Conservation (phyloP, 148 eudicot species). For the Salicornia ramosissima region DNA sequence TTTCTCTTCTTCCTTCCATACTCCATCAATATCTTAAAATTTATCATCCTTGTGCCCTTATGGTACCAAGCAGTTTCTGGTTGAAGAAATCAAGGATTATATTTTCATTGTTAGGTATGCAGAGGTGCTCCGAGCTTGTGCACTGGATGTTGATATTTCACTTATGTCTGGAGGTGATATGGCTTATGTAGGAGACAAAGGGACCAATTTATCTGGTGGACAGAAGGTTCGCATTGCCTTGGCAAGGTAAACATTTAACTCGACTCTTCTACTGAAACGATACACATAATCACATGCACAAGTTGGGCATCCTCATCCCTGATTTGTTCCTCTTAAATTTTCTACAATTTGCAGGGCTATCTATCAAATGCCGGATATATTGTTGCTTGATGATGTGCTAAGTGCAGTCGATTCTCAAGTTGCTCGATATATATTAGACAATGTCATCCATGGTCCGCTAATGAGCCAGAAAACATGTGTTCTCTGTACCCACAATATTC, state of each 20-base stretch:
- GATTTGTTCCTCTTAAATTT: conserved; percentile 6
- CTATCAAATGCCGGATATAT: conserved; percentile 57
- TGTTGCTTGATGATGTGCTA: conserved; percentile 84
- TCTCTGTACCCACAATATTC: conserved; percentile 81
- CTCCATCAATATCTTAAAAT: neutral
- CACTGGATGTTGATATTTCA: conserved; percentile 75
- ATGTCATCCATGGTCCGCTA: conserved; percentile 76
- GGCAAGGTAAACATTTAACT: conserved; percentile 51
- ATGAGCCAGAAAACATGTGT: conserved; percentile 64
- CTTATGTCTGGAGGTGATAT: conserved; percentile 79
- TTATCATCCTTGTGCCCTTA: too few species aligned
- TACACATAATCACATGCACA: neutral
- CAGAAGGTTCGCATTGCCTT: conserved; percentile 94
- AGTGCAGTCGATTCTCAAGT: conserved; percentile 99
- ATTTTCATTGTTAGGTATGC: conserved; percentile 45
- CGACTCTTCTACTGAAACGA: conserved; percentile 3
- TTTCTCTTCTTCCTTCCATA: conserved; percentile 1
- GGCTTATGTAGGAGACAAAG: conserved; percentile 82
- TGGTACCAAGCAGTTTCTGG: too few species aligned
- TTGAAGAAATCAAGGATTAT: neutral
- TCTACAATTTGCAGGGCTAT: conserved; percentile 58
- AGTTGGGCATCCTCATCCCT: neutral
- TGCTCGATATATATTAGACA: conserved; percentile 62
- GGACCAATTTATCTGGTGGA: conserved; percentile 88
- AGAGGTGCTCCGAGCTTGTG: conserved; percentile 67